phyloP scores from a whole-genome alignment of 2,329 filamentous ascomycete genomes.

The Zasmidium angulare region DNA sequence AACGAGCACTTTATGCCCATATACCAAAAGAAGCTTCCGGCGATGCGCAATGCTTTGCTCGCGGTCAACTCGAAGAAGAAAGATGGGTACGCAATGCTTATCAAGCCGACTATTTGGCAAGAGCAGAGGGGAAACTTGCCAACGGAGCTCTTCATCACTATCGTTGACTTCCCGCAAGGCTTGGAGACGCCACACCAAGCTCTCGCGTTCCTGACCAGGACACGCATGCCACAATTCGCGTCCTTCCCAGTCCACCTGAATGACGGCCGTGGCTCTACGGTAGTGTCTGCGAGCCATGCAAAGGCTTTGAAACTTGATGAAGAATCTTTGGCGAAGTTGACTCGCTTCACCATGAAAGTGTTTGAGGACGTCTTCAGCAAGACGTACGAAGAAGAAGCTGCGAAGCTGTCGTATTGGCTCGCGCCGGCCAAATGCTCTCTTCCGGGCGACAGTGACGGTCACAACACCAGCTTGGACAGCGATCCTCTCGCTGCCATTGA shows the following conservation, averaged over 20 bases:
- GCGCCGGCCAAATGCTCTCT: conserved; percentile 52
- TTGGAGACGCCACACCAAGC: conserved; percentile 62
- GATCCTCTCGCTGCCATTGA: conserved; percentile 50
- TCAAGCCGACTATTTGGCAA: conserved; percentile 76
- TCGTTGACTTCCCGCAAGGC: conserved; percentile 61
- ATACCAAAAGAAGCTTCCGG: conserved; percentile 69
- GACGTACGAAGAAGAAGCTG: conserved; percentile 62
- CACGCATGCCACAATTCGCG: conserved; percentile 63
- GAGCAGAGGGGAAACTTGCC: conserved; percentile 47
- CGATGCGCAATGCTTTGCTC: conserved; percentile 82
- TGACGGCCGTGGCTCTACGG: conserved; percentile 58
- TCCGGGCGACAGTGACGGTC: not conserved
- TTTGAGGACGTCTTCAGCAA: conserved; percentile 92
- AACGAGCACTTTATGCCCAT: conserved; percentile 73
- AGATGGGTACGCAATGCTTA: conserved; percentile 71
- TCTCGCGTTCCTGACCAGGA: conserved; percentile 70
- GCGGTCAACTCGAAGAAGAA: conserved; percentile 78
- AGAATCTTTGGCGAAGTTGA: conserved; percentile 56
- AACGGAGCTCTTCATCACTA: conserved; percentile 58
- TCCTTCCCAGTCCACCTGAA: conserved; percentile 72
- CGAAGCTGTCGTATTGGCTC: conserved; percentile 79
- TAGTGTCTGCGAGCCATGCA: conserved; percentile 50
- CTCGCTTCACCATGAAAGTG: conserved; percentile 69
- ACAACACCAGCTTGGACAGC: not conserved
- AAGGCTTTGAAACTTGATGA: conserved; percentile 46